Percentiles rank a stretch among this genome's conserved stretches.
Evolutionary conservation across 164 flowering plant species (phyloP).

Genomic region (Tetracentron sinense): DNA sequence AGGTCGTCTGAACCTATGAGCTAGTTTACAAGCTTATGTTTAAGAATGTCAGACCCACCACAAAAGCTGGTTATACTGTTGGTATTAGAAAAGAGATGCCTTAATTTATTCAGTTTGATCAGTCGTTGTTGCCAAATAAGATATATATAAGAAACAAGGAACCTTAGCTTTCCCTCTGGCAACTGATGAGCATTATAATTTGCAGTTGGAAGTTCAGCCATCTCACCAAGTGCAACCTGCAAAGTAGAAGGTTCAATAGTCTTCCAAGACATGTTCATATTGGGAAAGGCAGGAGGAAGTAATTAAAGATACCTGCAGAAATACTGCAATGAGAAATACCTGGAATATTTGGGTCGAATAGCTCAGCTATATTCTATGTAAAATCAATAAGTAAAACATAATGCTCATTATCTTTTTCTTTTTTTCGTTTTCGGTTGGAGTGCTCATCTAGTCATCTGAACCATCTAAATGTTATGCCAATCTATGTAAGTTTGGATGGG

Average conservation of each 20-base stretch:
- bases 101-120: no score
- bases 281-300: background rate
- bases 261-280: background rate
- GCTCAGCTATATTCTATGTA: background rate
- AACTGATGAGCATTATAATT: conserved; percentile 68
- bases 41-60: no score
- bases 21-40: no score
- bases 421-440: background rate
- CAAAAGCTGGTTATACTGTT: no score
- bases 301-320: no score
- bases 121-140: background rate
- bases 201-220: conserved; percentile 62
- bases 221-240: conserved; percentile 95
- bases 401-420: no score
- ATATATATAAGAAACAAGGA: background rate
- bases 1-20: no score
- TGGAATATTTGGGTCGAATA: background rate
- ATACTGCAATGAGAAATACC: background rate
- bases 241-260: conserved; percentile 1
- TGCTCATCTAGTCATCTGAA: background rate
- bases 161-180: conserved; percentile 88
- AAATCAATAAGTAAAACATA: no score
- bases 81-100: no score
- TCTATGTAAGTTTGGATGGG: background rate
- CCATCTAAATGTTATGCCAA: background rate